Conservation (phyloP, 2,329 filamentous ascomycete species). For the Rutstroemia sydowiana region DNA sequence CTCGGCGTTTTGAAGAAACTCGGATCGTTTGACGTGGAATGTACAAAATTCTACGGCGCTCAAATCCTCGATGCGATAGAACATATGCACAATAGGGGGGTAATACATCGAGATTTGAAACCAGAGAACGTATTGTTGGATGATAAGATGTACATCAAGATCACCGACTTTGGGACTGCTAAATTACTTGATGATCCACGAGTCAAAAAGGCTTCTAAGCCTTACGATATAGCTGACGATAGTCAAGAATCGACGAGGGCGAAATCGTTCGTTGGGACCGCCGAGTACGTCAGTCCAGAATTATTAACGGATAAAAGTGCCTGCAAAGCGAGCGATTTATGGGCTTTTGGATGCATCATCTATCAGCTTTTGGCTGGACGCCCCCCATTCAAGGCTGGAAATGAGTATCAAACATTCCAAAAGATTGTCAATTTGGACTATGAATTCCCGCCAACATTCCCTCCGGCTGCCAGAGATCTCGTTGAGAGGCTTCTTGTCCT, state of each 20-base stretch:
- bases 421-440: conserved; percentile 96
- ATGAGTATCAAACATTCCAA: conserved; percentile 96
- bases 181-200: conserved; percentile 68
- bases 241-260: conserved; percentile 59
- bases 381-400: conserved; percentile 91
- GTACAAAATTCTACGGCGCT: conserved; percentile 86
- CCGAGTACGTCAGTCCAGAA: conserved; percentile 96
- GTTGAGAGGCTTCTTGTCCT: conserved; percentile 86
- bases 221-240: conserved; percentile 34
- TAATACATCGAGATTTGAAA: conserved; percentile 94
- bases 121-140: conserved; percentile 95
- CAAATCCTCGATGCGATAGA: conserved; percentile 94
- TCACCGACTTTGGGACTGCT: conserved; percentile 98
- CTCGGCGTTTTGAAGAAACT: conserved; percentile 91
- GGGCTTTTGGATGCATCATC: conserved; percentile 97
- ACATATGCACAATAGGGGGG: conserved; percentile 94
- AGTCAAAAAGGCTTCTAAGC: conserved; percentile 26
- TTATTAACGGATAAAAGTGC: conserved; percentile 94
- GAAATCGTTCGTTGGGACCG: conserved; percentile 93
- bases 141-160: conserved; percentile 95
- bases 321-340: conserved; percentile 94
- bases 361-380: conserved; percentile 94
- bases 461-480: conserved; percentile 75
- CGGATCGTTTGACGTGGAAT: conserved; percentile 90
- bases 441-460: conserved; percentile 85